A percentile compares a stretch with the other conserved stretches of the same genome.
phyloP scores from a whole-genome alignment of 768 basidiomycete genomes.

The Psilocybe sp. region DNA sequence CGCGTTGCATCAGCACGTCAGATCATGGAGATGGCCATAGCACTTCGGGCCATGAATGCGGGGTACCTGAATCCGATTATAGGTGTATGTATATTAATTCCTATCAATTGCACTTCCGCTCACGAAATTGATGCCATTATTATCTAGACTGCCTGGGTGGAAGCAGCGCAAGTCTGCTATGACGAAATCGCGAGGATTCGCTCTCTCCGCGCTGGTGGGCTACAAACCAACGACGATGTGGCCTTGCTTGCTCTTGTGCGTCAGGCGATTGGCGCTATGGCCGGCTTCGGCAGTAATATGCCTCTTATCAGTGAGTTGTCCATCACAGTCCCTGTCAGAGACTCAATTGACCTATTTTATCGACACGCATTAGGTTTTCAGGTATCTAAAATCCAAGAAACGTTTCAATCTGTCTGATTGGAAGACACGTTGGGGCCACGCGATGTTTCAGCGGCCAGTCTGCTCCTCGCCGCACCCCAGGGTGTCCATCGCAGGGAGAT shows the following conservation, averaged over 20 bases:
- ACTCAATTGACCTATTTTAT: not conserved
- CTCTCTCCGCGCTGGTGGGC: constrained; percentile 11
- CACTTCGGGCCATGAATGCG: constrained; percentile 12
- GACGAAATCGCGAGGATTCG: constrained; percentile 18
- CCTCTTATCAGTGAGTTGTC: constrained; percentile 16
- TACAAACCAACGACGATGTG: constrained; percentile 12
- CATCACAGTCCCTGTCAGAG: not conserved
- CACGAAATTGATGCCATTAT: not conserved
- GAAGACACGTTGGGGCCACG: too few species aligned
- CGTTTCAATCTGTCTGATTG: constrained; percentile 7
- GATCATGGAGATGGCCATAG: constrained; percentile 15
- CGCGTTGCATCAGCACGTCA: constrained; percentile 17
- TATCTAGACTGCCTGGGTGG: constrained; percentile 20
- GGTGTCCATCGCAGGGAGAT: too few species aligned
- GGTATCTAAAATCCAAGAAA: constrained; percentile 18
- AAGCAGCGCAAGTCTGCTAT: constrained; percentile 21
- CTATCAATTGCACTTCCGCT: not conserved
- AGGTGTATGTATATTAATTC: constrained; percentile 19
- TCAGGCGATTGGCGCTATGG: constrained; percentile 16
- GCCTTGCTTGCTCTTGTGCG: constrained; percentile 13
- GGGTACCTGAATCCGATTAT: constrained; percentile 26
- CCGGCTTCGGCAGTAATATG: constrained; percentile 16
- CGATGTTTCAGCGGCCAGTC: too few species aligned
- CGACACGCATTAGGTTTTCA: constrained; percentile 15
- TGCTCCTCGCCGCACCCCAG: too few species aligned